Evolutionary conservation across 192 early-diverging fungal genomes (phyloP).

Genomic region (Mortierella alpina): DNA sequence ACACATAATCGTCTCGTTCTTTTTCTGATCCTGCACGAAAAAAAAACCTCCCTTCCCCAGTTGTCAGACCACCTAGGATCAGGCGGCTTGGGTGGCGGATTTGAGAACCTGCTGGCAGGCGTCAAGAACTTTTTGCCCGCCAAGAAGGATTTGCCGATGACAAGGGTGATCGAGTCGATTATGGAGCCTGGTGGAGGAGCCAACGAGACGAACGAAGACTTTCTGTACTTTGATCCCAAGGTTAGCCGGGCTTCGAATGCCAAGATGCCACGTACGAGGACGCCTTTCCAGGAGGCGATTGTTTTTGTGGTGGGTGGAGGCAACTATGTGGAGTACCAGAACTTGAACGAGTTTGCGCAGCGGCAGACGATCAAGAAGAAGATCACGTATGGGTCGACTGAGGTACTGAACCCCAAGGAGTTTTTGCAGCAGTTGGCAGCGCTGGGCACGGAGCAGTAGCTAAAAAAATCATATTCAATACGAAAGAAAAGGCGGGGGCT

Average conservation of each 20-base stretch:
- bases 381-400: slow-evolving; percentile 95
- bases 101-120: slow-evolving; percentile 82
- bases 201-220: slow-evolving; percentile 79
- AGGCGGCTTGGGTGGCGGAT: slow-evolving; percentile 75
- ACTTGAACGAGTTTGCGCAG: slow-evolving; percentile 89
- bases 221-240: slow-evolving; percentile 91
- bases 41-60: slow-evolving; percentile 11
- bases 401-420: slow-evolving; percentile 81
- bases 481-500: neutral
- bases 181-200: slow-evolving; percentile 75
- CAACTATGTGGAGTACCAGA: slow-evolving; percentile 98
- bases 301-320: slow-evolving; percentile 99
- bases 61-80: slow-evolving; percentile 78
- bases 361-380: slow-evolving; percentile 69
- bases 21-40: neutral
- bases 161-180: slow-evolving; percentile 84
- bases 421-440: slow-evolving; percentile 85
- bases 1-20: neutral
- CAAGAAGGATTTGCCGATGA: slow-evolving; percentile 88
- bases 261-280: slow-evolving; percentile 53
- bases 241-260: slow-evolving; percentile 66
- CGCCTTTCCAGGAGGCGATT: slow-evolving; percentile 88
- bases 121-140: slow-evolving; percentile 96
- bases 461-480: neutral
- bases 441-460: slow-evolving; percentile 64